Base-by-base conservation (phyloP, 345 rosid species). In the Trapa bicornis region DNA sequence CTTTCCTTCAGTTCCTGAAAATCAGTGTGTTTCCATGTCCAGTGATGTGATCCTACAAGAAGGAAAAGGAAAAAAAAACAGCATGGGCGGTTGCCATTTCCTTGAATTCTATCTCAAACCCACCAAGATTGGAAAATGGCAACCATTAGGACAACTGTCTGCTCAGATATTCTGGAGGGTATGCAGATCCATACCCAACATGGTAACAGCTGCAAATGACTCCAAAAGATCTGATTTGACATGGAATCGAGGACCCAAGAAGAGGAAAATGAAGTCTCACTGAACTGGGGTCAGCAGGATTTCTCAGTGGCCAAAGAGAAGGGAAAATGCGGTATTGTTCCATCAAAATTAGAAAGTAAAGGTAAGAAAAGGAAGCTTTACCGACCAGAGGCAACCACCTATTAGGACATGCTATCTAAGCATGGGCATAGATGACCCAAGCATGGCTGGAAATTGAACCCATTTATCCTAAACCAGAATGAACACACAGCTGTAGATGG, bases 351-450 rank as follows among this genome's bases (percentile, higher is more conserved):
- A 3, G 37, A 22, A 52, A 17, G 29, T 52, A 57, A 22, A 29
- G 22, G 6, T 57, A 29, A 32, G 36, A 29, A 22, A 57, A 22
- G 37, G 61, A 64, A 29, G 41, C 29, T 39, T 12, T n/a, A 68
- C 88, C 37, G 52, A 88, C 97, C 94, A 90, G 90, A 6, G 77
- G 76, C 76, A 91, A 64, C 99, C 99, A 91, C 37, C 91, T 92
- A 80, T 90, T 93, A 33, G 91, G 89, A 16, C 88, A 86, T 42
- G 96, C 88, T 9, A 96, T 93, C 71, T 79, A 22, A 22, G 29
- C 77, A 61, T 91, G 88, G 43, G 92, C 81, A 60, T 82, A 86
- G 16, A 81, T 75, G 45, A 91, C 97, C 79, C 87, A 80, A 33
- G 81, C 94, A 91, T 81, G 63, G 91, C 96, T 57, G 83, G 79